phyloP scores from a whole-genome alignment of 345 rosid species.

The Acer campestre region DNA sequence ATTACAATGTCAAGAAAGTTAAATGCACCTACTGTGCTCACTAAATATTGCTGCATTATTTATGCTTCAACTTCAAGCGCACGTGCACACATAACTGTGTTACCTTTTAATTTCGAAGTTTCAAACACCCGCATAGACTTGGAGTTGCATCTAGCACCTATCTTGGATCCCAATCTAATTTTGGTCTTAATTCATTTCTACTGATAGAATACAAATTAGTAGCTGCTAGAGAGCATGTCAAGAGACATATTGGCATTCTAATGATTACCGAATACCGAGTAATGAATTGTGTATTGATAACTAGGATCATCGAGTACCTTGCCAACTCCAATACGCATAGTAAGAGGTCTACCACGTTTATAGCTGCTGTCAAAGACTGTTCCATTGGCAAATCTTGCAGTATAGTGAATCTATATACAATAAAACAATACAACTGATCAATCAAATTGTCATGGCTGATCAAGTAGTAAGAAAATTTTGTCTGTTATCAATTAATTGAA shows the following conservation, averaged over 20 bases:
- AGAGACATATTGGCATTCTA: background rate
- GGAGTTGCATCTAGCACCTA: no score
- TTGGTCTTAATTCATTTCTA: background rate
- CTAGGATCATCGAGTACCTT: slow-evolving; percentile 48
- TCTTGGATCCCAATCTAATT: no score
- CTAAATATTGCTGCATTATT: background rate
- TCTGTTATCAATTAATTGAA: background rate
- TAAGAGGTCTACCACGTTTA: slow-evolving; percentile 88
- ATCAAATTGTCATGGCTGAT: background rate
- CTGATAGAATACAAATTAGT: background rate
- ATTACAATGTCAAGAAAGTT: background rate
- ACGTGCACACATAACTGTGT: background rate
- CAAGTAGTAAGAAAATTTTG: background rate
- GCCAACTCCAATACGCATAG: slow-evolving; percentile 94
- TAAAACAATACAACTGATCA: background rate
- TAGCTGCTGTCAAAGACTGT: slow-evolving; percentile 91
- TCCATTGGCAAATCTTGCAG: slow-evolving; percentile 93
- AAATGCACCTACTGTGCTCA: background rate
- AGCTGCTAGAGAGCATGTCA: background rate
- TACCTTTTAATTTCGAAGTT: background rate
- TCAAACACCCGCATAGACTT: background rate
- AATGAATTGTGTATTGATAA: background rate
- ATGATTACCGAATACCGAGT: background rate
- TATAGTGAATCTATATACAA: slow-evolving; percentile 65
- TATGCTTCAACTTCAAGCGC: background rate